phyloP scores from a whole-genome alignment of 768 basidiomycete genomes.

The Xanthoconium purpureum region DNA sequence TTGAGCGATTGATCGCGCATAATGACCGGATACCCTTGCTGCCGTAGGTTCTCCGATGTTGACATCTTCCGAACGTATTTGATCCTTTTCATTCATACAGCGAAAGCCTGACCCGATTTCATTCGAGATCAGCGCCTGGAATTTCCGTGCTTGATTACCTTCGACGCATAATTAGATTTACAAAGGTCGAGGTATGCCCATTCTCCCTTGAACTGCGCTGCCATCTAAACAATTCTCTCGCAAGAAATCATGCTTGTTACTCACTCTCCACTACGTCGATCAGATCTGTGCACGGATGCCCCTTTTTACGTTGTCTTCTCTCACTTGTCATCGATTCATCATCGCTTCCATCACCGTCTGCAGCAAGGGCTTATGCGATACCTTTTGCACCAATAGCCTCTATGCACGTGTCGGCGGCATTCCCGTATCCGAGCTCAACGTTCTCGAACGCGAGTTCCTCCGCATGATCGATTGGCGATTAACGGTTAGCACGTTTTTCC shows the following conservation, averaged over 20 bases:
- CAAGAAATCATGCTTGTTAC: constrained; percentile 76
- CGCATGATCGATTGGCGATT: constrained; percentile 90
- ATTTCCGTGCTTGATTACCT: constrained; percentile 93
- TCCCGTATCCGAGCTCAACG: constrained; percentile 84
- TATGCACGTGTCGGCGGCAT: constrained; percentile 98
- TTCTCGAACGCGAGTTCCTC: constrained; percentile 93
- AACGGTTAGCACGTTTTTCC: constrained; percentile 63
- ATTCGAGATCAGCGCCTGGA: constrained; percentile 85
- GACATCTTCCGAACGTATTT: constrained; percentile 14
- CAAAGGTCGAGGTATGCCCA: constrained; percentile 84
- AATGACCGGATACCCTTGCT: constrained; percentile 94
- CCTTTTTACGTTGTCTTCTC: constrained; percentile 88
- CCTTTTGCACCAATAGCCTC: constrained; percentile 90
- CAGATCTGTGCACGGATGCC: constrained; percentile 87
- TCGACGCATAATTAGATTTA: constrained; percentile 88
- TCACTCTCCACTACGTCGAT: constrained; percentile 88
- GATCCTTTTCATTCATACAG: constrained; percentile 39
- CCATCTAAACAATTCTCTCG: constrained; percentile 5
- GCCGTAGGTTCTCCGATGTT: constrained; percentile 51
- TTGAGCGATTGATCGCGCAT: constrained; percentile 89
- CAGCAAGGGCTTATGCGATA: constrained; percentile 93
- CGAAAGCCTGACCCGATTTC: constrained; percentile 91
- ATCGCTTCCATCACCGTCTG: constrained; percentile 91
- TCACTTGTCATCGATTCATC: constrained; percentile 97
- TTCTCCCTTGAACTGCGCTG: not conserved